Evolutionary conservation across 2,329 filamentous ascomycete species (phyloP), one percentile per base, ranked within the genome.

Genomic region (Lasiodiplodia sp.): DNA sequence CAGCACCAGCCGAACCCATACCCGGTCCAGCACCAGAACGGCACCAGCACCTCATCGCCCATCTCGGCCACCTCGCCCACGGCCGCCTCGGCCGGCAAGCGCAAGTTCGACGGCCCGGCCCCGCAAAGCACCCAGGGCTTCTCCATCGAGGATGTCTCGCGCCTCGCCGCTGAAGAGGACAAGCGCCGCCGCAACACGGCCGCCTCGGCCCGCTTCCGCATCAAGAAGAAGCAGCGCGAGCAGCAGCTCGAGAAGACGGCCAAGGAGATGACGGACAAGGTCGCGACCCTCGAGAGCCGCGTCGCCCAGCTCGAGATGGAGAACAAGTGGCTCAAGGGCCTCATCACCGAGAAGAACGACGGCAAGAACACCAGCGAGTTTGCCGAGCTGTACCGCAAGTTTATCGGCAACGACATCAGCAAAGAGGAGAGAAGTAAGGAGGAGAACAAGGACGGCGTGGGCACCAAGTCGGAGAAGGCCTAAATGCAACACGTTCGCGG

Each of bases 141-240:
- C 66, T 76, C 80, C 44, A 75, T 83, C 37, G 83, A 85, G 70
- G 84, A 85, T 70, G 72, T 77, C 28, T 80, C 82, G 31, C 82
- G 84, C 70, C 66, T 81, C 47, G 83, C 83, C 37, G 84, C 83
- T 10, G 84, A 86, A 70, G 84, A 85, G 73, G 84, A 86, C 78
- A 86, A 86, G 77, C 83, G 84, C 60, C 82, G 84, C 40, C 82
- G 84, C 69, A 86, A 86, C 77, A 86, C 84, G 1, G 84, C 84
- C 49, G 84, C 84, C n/a, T 83, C 80, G 68, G 84, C 84, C 18
- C 82, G 84, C 53, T 86, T 86, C 81, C 82, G 84, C 57, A 80
- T 86, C 70, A 86, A 86, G 80, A 86, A 86, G 83, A 86, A 86
- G 82, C 83, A 85, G 75, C 82, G 84, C 56, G 84, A 86, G 75